These are phyloP conservation scores for Claviceps sorghi DNA, from an alignment of 2,329 filamentous ascomycete genomes.

Conservation along the genomic window DNA sequence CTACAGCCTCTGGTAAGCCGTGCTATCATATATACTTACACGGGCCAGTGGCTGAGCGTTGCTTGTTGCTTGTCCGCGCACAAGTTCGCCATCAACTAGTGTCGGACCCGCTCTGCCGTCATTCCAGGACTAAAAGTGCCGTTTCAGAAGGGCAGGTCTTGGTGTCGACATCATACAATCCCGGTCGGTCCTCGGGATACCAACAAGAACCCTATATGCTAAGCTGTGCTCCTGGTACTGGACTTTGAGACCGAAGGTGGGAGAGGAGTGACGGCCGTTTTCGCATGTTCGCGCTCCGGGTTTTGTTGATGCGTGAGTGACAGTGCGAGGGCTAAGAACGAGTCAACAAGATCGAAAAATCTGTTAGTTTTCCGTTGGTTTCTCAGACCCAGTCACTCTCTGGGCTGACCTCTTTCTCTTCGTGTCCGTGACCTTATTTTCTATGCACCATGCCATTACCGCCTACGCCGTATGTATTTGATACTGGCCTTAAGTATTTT, in stretches of 20 bases:
- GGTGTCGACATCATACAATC: neutral
- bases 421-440: neutral
- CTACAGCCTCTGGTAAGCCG: neutral
- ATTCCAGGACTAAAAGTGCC: neutral
- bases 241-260: neutral
- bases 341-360: neutral
- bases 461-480: slow-evolving; percentile 15
- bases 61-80: neutral
- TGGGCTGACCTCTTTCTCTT: neutral
- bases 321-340: neutral
- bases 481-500: slow-evolving; percentile 11
- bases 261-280: neutral
- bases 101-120: neutral
- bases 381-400: neutral
- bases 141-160: neutral
- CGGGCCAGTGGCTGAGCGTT: neutral
- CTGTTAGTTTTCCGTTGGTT: neutral
- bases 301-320: neutral
- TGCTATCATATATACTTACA: neutral
- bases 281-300: neutral
- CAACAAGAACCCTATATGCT: neutral
- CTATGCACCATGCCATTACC: slow-evolving; percentile 12
- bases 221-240: neutral
- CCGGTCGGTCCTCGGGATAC: neutral
- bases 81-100: neutral